Evolutionary conservation across 305 asterid genomes (phyloP).

Genomic region (Rubia tinctorum): DNA sequence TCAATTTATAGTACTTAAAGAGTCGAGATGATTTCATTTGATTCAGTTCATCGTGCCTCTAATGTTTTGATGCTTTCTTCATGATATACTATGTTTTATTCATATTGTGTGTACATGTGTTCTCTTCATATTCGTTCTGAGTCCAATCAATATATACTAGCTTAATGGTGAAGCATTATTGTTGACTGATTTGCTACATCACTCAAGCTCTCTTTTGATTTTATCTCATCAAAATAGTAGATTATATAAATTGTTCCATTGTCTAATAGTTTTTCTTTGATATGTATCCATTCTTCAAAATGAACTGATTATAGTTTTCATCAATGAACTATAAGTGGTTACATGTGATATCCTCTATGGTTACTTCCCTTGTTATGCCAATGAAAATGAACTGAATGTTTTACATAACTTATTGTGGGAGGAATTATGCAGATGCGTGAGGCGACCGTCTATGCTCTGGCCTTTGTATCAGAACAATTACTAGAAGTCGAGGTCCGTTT

Average conservation of each 20-base stretch:
- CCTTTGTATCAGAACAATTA: conserved; percentile 81
- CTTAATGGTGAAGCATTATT: not conserved
- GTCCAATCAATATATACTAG: not conserved
- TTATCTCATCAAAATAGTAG: not conserved
- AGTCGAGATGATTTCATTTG: not conserved
- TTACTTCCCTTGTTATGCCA: not conserved
- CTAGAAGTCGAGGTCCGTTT: conserved; percentile 75
- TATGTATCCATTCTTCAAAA: not conserved
- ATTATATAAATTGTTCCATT: not conserved
- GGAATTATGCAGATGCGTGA: conserved; percentile 71
- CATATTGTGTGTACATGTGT: not conserved
- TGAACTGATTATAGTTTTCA: not conserved
- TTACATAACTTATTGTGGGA: not conserved
- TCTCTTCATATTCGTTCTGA: not conserved
- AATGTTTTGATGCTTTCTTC: not conserved
- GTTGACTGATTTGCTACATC: not conserved
- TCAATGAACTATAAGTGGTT: not conserved
- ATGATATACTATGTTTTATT: not conserved
- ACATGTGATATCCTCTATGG: not conserved
- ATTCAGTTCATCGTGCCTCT: not conserved
- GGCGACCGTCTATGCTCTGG: conserved; percentile 86
- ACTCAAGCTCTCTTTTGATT: not conserved
- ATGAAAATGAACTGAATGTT: not conserved
- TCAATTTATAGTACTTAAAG: not conserved
- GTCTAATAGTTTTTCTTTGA: not conserved